Conservation (phyloP, 225 moss, liverwort and hornwort species). For the Asterella californica region DNA sequence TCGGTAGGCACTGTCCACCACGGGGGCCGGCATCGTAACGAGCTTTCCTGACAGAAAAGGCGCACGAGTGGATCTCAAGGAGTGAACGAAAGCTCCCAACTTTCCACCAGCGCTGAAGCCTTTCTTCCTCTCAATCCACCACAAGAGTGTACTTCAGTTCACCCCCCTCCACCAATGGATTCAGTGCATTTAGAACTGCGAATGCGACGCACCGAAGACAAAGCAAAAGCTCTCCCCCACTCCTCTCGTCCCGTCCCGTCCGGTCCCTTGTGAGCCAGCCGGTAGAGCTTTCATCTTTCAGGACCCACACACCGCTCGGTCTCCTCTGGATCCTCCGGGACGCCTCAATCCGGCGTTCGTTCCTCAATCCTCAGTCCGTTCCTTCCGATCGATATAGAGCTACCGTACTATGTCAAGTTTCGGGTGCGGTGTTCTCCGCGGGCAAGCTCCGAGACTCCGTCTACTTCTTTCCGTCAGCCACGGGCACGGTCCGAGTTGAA, state of each 20-base stretch:
- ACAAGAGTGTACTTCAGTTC: too few relatives aligned
- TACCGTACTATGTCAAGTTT: too few relatives aligned
- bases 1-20: conserved; percentile 83
- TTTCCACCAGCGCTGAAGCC: background rate
- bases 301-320: background rate
- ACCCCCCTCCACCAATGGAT: background rate
- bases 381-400: background rate
- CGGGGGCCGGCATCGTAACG: conserved; percentile 71
- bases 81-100: background rate
- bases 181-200: background rate
- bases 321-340: background rate
- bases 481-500: too few relatives aligned
- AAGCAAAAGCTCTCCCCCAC: background rate
- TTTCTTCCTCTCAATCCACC: background rate
- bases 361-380: too few relatives aligned
- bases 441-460: background rate
- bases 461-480: too few relatives aligned
- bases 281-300: background rate
- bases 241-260: background rate
- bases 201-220: background rate
- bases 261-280: background rate
- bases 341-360: too few relatives aligned
- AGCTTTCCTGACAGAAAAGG: conserved; percentile 3
- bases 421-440: background rate
- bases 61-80: background rate